These are phyloP conservation scores for Xylaria castorea DNA, from an alignment of 495 filamentous ascomycete genomes.

Conservation along the genomic window DNA sequence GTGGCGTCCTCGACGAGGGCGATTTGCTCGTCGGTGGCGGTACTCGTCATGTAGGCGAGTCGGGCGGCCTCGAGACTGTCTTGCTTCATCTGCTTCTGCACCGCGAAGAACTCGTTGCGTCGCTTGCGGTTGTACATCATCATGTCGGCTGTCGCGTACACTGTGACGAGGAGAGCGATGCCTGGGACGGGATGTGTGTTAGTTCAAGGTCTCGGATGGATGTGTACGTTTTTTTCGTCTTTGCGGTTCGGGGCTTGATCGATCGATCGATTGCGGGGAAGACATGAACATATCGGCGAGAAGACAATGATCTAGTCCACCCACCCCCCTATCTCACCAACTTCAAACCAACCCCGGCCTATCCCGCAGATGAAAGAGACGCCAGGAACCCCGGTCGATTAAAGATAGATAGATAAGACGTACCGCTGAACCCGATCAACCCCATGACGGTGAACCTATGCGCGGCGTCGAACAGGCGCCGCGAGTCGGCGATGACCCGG, in stretches of 20 bases:
- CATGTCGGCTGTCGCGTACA: conserved; percentile 86
- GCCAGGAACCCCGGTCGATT: background rate
- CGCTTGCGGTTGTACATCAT: conserved; percentile 81
- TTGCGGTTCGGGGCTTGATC: background rate
- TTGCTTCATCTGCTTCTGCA: conserved; percentile 64
- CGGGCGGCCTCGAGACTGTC: conserved; percentile 60
- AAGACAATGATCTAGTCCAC: background rate
- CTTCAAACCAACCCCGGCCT: background rate
- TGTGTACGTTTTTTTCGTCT: background rate
- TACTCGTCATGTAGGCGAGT: conserved; percentile 65
- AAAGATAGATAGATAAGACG: conserved; percentile 27
- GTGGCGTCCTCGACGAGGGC: conserved; percentile 56
- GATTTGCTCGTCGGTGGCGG: conserved; percentile 65
- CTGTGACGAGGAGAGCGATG: conserved; percentile 73
- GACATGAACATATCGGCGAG: background rate
- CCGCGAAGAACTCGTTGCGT: conserved; percentile 68
- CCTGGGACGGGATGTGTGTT: conserved; percentile 52
- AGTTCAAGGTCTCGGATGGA: background rate
- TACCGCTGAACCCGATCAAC: conserved; percentile 83
- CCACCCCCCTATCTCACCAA: background rate
- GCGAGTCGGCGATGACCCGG: conserved; percentile 67
- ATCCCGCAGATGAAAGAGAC: background rate
- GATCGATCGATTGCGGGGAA: background rate
- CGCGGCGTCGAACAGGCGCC: conserved; percentile 80
- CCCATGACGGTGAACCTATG: conserved; percentile 78